These are phyloP conservation scores for Akebia trifoliata DNA, from an alignment of 164 flowering plant genomes.

Conservation along the genomic window DNA sequence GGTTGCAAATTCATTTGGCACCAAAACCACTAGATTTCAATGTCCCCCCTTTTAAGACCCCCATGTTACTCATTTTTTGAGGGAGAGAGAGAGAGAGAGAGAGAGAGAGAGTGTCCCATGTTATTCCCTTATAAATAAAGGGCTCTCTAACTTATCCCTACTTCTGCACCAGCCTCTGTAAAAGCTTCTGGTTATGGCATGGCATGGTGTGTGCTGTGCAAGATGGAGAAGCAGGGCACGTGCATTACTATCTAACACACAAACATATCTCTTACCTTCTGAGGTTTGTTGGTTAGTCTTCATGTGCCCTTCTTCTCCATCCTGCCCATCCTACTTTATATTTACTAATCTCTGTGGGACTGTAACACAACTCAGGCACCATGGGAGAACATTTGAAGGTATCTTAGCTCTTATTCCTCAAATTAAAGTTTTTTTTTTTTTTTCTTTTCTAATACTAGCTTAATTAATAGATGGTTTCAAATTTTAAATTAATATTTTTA, in stretches of 20 bases:
- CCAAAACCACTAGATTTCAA: background rate
- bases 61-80: background rate
- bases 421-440: too few relatives aligned
- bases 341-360: too few relatives aligned
- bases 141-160: background rate
- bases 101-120: background rate
- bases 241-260: conserved; percentile 65
- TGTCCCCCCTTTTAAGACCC: background rate
- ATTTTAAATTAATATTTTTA: too few relatives aligned
- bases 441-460: too few relatives aligned
- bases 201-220: conserved; percentile 45
- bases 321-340: conserved; percentile 57
- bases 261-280: background rate
- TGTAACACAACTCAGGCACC: too few relatives aligned
- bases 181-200: background rate
- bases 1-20: background rate
- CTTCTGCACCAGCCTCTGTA: too few relatives aligned
- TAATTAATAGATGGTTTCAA: too few relatives aligned
- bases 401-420: too few relatives aligned
- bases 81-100: background rate
- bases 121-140: background rate
- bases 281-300: conserved; percentile 39
- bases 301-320: conserved; percentile 96
- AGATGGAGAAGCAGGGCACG: conserved; percentile 99
- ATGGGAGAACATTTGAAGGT: too few relatives aligned